Evolutionary conservation across 257 asterid genomes (phyloP).

Genomic region (Eucommia ulmoides): DNA sequence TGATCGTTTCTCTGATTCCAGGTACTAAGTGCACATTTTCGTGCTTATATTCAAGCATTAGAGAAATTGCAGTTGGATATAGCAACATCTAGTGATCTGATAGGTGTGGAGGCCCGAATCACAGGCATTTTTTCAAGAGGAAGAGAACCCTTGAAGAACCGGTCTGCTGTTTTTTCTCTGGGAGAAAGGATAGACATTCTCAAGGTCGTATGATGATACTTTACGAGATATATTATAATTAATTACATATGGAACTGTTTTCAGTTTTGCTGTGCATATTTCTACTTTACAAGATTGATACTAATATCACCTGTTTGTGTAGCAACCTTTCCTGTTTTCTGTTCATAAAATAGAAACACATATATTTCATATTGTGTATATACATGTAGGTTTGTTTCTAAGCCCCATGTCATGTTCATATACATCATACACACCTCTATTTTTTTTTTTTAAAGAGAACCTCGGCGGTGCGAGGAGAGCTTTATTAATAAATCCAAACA

Average conservation of each 20-base stretch:
- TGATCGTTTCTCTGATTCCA: conserved; percentile 9
- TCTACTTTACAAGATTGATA: neutral
- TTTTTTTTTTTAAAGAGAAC: no score
- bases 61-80: conserved; percentile 97
- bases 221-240: conserved; percentile 2
- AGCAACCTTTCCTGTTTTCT: neutral
- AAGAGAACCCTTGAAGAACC: conserved; percentile 95
- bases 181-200: conserved; percentile 95
- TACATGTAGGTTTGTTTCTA: no score
- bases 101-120: conserved; percentile 95
- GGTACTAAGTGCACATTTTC: conserved; percentile 88
- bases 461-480: no score
- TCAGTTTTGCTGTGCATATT: neutral
- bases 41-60: conserved; percentile 96
- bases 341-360: neutral
- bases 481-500: no score
- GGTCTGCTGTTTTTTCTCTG: conserved; percentile 95
- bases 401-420: no score
- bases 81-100: conserved; percentile 93
- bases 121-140: conserved; percentile 84
- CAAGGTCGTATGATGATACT: conserved; percentile 42
- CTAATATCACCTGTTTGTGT: neutral
- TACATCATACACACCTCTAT: no score
- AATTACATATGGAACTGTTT: neutral
- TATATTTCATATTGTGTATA: neutral